Evolutionary conservation across 2,329 filamentous ascomycete species (phyloP).

Genomic region (Aspergillus japonicus): DNA sequence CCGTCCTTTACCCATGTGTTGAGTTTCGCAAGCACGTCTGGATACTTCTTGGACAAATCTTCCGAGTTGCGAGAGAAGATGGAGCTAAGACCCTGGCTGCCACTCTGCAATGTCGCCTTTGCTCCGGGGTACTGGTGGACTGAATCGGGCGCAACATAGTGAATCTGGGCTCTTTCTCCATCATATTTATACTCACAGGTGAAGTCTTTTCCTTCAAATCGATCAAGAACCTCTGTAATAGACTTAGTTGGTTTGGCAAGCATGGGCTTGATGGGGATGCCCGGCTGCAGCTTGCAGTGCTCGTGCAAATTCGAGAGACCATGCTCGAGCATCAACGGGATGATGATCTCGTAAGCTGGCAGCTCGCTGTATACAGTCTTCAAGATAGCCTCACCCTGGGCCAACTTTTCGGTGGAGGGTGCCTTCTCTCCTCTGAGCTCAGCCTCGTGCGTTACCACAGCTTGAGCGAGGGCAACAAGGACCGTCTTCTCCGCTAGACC

Average conservation of each 20-base stretch:
- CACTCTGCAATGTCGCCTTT: slow-evolving; percentile 63
- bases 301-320: slow-evolving; percentile 81
- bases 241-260: slow-evolving; percentile 97
- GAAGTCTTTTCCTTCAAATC: slow-evolving; percentile 92
- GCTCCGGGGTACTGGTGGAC: slow-evolving; percentile 66
- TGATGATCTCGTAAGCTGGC: slow-evolving; percentile 91
- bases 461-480: slow-evolving; percentile 84
- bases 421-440: slow-evolving; percentile 65
- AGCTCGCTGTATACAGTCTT: slow-evolving; percentile 94
- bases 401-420: slow-evolving; percentile 73
- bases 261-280: slow-evolving; percentile 96
- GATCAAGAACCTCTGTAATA: slow-evolving; percentile 94
- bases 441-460: slow-evolving; percentile 79
- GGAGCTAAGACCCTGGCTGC: slow-evolving; percentile 71
- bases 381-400: slow-evolving; percentile 77
- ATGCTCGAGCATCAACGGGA: slow-evolving; percentile 82
- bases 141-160: slow-evolving; percentile 85
- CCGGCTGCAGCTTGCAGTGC: slow-evolving; percentile 86
- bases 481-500: slow-evolving; percentile 91
- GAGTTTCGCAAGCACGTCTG: slow-evolving; percentile 87
- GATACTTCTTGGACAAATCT: slow-evolving; percentile 95
- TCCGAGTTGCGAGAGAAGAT: slow-evolving; percentile 98
- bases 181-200: slow-evolving; percentile 99
- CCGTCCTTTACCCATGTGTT: slow-evolving; percentile 84
- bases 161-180: slow-evolving; percentile 95